phyloP scores from a whole-genome alignment of 352 stramenopile genomes.

The Phytophthora pisi region DNA sequence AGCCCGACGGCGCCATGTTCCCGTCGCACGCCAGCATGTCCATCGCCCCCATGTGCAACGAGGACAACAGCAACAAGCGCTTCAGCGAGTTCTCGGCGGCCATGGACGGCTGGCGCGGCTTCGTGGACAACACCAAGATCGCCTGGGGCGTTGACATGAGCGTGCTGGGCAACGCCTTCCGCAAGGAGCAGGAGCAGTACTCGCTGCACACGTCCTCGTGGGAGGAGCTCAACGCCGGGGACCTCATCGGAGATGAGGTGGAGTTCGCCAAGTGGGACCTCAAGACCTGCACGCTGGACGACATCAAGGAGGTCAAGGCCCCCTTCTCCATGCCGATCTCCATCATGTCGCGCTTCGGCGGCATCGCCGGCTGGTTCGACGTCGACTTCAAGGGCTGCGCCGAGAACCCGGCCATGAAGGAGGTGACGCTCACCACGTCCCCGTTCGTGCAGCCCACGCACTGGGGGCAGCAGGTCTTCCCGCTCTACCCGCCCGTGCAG shows the following conservation, averaged over 20 bases:
- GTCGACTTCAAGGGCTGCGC: constrained; percentile 96
- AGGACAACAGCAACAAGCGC: constrained; percentile 89
- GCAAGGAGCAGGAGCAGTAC: constrained; percentile 90
- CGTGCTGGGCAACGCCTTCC: constrained; percentile 87
- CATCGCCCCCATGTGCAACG: constrained; percentile 96
- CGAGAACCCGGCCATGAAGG: constrained; percentile 74
- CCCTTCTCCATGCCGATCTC: constrained; percentile 82
- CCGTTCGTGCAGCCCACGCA: constrained; percentile 90
- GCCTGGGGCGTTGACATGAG: constrained; percentile 98
- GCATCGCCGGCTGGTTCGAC: constrained; percentile 99
- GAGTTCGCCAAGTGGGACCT: constrained; percentile 85
- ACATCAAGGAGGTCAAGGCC: constrained; percentile 79
- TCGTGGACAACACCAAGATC: constrained; percentile 92
- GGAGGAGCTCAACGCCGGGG: constrained; percentile 71
- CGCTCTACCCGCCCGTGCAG: constrained; percentile 81
- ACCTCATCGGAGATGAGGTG: constrained; percentile 86
- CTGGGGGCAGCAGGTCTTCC: constrained; percentile 89
- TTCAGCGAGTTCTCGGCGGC: constrained; percentile 84
- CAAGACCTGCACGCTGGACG: constrained; percentile 84
- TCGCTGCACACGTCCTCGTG: constrained; percentile 87
- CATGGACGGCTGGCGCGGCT: constrained; percentile 86
- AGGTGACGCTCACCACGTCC: constrained; percentile 91
- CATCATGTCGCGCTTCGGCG: constrained; percentile 90
- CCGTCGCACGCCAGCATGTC: constrained; percentile 98
- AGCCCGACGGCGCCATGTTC: constrained; percentile 97